phyloP scores from a whole-genome alignment of 176 grass and related monocot genomes.

The Cocos nucifera region DNA sequence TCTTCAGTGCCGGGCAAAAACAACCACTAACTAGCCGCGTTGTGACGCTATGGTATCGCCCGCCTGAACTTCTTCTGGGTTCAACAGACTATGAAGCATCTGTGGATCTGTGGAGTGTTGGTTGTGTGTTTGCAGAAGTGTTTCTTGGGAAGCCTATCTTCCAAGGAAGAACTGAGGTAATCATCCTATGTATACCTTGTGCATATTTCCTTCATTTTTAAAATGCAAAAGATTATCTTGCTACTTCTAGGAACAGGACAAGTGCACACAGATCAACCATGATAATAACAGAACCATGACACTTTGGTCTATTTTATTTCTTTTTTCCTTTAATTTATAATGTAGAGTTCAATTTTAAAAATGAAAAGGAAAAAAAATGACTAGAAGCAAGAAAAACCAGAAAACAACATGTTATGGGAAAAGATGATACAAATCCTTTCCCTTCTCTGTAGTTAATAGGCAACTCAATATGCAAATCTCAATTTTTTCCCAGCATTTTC shows the following conservation, averaged over 20 bases:
- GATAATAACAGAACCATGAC: no score
- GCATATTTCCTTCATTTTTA: neutral
- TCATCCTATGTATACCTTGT: neutral
- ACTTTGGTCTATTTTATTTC: no score
- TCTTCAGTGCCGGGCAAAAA: conserved; percentile 7
- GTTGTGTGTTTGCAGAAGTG: conserved; percentile 89
- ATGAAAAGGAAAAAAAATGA: no score
- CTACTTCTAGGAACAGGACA: neutral
- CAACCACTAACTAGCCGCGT: conserved; percentile 64
- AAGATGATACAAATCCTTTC: no score
- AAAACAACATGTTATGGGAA: no score
- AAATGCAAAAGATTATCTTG: conserved; percentile 2
- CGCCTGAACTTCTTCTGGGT: conserved; percentile 84
- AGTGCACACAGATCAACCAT: neutral
- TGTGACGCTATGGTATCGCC: conserved; percentile 90
- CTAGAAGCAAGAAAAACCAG: no score
- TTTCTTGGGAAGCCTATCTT: conserved; percentile 57
- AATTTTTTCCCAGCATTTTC: no score
- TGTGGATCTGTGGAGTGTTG: conserved; percentile 89
- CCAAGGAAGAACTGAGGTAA: conserved; percentile 88
- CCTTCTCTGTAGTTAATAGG: no score
- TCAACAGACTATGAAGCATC: conserved; percentile 62
- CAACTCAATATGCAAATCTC: no score
- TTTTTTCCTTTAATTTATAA: no score
- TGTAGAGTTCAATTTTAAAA: no score